Conservation (phyloP, 2,329 filamentous ascomycete genomes). For the Aspergillus ibericus region DNA sequence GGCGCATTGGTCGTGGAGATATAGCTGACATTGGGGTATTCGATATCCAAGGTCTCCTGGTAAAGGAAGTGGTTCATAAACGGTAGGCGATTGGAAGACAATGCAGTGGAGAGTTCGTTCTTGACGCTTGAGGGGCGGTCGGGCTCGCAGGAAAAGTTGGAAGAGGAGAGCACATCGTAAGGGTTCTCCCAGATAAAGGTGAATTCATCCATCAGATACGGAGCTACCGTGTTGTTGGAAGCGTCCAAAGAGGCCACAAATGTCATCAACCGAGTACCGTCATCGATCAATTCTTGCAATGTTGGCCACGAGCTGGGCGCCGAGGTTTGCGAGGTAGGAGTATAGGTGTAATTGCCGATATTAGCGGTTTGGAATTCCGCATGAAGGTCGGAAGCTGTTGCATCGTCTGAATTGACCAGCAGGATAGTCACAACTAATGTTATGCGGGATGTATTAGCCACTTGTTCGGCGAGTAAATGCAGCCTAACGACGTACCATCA, state of each 20-base stretch:
- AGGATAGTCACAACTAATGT: conserved; percentile 66
- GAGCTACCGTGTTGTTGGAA: conserved; percentile 35
- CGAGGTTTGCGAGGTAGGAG: conserved; percentile 47
- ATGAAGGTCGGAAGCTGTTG: conserved; percentile 56
- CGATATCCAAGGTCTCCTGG: conserved; percentile 53
- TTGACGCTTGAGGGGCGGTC: conserved; percentile 61
- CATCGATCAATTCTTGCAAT: conserved; percentile 65
- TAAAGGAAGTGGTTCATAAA: conserved; percentile 82
- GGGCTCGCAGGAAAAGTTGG: conserved; percentile 71
- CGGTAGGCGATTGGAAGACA: conserved; percentile 62
- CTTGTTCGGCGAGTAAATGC: background rate
- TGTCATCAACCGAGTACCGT: conserved; percentile 64
- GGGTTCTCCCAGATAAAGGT: conserved; percentile 67
- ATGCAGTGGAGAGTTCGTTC: conserved; percentile 50
- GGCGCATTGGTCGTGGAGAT: conserved; percentile 67
- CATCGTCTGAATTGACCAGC: conserved; percentile 68
- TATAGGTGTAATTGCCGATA: conserved; percentile 63
- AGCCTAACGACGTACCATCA: conserved; percentile 47
- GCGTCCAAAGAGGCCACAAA: conserved; percentile 60
- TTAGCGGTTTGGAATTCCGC: conserved; percentile 58
- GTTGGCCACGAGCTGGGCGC: conserved; percentile 65
- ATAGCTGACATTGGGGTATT: conserved; percentile 61
- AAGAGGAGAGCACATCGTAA: conserved; percentile 62
- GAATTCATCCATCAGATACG: conserved; percentile 47
- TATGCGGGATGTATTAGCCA: conserved; percentile 1